These are phyloP conservation scores for Phialophora tarda DNA, from an alignment of 2,329 filamentous ascomycete species.

Conservation along the genomic window DNA sequence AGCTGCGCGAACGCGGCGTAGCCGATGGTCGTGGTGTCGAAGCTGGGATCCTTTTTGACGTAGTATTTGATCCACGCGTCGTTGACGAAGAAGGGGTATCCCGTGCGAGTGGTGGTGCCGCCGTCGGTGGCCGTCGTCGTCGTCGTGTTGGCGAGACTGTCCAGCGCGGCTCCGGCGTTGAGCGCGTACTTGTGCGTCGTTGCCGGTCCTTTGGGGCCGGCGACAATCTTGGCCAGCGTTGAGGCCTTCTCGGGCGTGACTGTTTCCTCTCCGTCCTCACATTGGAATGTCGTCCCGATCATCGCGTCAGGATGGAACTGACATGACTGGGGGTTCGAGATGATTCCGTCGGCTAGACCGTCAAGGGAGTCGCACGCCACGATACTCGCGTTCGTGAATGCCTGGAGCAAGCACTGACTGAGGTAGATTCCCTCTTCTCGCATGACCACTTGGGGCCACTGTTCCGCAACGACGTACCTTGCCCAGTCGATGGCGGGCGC, in stretches of 20 bases:
- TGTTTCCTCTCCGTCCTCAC: background rate
- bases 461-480: background rate
- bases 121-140: conserved; percentile 5
- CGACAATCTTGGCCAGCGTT: background rate
- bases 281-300: conserved; percentile 11
- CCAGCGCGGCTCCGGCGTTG: conserved; percentile 13
- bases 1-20: conserved; percentile 3
- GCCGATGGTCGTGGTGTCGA: conserved; percentile 1
- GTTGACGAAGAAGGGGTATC: conserved; percentile 13
- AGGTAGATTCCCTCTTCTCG: conserved; percentile 25
- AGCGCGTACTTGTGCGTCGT: conserved; percentile 8
- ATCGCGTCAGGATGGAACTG: conserved; percentile 26
- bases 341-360: conserved; percentile 40
- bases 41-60: conserved; percentile 5
- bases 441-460: conserved; percentile 15
- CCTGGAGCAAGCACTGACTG: conserved; percentile 44
- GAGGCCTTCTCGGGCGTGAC: background rate
- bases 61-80: conserved; percentile 16
- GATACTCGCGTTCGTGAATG: conserved; percentile 45
- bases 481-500: conserved; percentile 11
- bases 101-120: background rate
- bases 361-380: conserved; percentile 42
- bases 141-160: conserved; percentile 17
- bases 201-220: background rate
- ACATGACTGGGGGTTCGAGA: conserved; percentile 32